A percentile compares a stretch with the other conserved stretches of the same genome.
Evolutionary conservation across 306 rosid genomes (phyloP).

Genomic region (Rosa rugosa): DNA sequence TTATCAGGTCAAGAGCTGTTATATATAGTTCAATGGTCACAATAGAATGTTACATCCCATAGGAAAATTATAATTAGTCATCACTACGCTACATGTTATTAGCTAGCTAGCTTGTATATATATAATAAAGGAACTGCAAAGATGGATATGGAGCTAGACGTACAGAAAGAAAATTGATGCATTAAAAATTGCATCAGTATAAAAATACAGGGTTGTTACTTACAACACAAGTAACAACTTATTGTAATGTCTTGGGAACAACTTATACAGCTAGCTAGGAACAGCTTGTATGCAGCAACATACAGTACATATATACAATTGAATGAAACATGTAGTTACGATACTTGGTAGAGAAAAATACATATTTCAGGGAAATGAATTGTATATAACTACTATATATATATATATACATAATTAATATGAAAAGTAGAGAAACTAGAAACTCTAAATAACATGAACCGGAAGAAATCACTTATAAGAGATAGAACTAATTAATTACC

Average conservation of each 20-base stretch:
- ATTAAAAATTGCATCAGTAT: background rate
- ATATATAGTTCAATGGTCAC: too few relatives aligned
- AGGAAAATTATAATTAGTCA: background rate
- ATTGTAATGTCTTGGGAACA: too few relatives aligned
- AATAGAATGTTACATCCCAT: background rate
- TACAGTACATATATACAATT: too few relatives aligned
- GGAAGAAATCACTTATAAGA: background rate
- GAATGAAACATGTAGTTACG: too few relatives aligned
- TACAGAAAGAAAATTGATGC: background rate
- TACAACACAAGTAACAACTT: background rate
- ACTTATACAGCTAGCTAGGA: background rate
- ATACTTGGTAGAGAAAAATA: too few relatives aligned
- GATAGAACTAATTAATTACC: slow-evolving; percentile 6
- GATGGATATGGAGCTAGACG: too few relatives aligned
- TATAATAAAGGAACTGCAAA: too few relatives aligned
- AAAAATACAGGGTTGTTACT: background rate
- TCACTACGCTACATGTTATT: background rate
- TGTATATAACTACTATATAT: too few relatives aligned
- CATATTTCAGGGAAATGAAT: too few relatives aligned
- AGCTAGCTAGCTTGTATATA: too few relatives aligned
- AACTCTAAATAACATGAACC: background rate
- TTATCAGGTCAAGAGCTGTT: background rate
- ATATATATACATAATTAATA: too few relatives aligned
- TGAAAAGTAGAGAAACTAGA: background rate
- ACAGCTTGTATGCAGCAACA: background rate